Evolutionary conservation across 441 rosid genomes (phyloP).

Genomic region (Adansonia grandidieri): DNA sequence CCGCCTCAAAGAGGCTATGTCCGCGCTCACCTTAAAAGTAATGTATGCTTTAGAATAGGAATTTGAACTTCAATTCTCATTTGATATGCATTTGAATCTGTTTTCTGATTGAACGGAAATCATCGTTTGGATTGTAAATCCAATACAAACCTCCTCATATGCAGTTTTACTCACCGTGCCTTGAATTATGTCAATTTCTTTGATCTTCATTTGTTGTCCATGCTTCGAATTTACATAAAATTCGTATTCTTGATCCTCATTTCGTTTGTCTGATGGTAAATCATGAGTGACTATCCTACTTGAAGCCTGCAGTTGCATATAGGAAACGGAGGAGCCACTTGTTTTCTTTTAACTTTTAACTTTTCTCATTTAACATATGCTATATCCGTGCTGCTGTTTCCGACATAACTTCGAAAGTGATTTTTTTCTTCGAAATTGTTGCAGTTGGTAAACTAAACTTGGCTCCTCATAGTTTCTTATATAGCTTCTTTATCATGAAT

Average conservation of each 20-base stretch:
- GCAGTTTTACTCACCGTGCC: background rate
- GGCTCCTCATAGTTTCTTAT: background rate
- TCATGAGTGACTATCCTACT: background rate
- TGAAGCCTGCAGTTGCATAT: background rate
- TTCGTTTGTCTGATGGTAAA: background rate
- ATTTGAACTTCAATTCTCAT: slow-evolving; percentile 19
- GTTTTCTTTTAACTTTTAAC: background rate
- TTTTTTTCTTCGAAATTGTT: background rate
- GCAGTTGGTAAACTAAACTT: background rate
- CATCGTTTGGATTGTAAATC: background rate
- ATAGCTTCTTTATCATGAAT: no score
- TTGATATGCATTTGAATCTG: slow-evolving; percentile 21
- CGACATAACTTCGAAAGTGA: background rate
- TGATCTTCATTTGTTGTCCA: background rate
- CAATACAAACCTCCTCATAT: background rate
- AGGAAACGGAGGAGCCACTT: background rate
- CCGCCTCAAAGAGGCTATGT: slow-evolving; percentile 69
- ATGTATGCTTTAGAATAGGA: slow-evolving; percentile 47
- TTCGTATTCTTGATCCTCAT: background rate
- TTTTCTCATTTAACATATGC: background rate
- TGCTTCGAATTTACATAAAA: background rate
- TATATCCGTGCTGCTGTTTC: background rate
- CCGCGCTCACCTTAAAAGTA: slow-evolving; percentile 94
- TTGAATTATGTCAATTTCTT: background rate
- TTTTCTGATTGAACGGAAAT: slow-evolving; percentile 10